Percentiles rank a stretch among this genome's conserved stretches.
Conservation (phyloP, 495 filamentous ascomycete genomes). For the Penicillium canescens region DNA sequence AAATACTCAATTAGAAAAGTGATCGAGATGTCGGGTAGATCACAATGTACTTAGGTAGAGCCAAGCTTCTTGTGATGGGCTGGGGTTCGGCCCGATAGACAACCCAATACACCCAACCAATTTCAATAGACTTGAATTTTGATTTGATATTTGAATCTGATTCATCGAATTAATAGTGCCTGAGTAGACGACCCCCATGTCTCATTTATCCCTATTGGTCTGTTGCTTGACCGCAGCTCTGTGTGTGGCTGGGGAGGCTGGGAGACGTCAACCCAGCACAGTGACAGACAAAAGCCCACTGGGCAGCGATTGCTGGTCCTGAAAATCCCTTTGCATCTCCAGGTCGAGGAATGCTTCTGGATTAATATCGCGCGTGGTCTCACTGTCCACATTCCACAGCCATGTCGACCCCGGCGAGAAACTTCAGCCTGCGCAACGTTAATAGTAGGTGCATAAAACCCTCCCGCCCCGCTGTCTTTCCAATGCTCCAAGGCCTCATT, state of each 20-base stretch:
- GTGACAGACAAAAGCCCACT: constrained; percentile 26
- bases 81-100: constrained; percentile 5
- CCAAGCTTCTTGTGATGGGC: constrained; percentile 21
- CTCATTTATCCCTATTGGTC: constrained; percentile 25
- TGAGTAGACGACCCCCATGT: constrained; percentile 17
- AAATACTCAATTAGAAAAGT: too few species aligned
- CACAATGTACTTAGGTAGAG: neutral
- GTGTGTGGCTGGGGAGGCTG: constrained; percentile 32
- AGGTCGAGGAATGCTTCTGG: constrained; percentile 25
- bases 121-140: neutral
- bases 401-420: constrained; percentile 23
- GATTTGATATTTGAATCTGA: constrained; percentile 8
- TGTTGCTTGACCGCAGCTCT: constrained; percentile 3
- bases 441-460: constrained; percentile 26
- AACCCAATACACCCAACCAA: neutral
- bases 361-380: constrained; percentile 17
- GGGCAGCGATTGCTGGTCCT: constrained; percentile 8
- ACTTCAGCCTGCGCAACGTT: constrained; percentile 35
- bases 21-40: too few species aligned
- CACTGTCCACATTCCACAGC: constrained; percentile 17
- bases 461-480: neutral
- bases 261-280: constrained; percentile 20
- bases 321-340: constrained; percentile 15
- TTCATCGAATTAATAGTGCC: constrained; percentile 19
- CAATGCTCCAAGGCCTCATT: neutral